Percentiles rank a stretch among this genome's conserved stretches.
phyloP scores from a whole-genome alignment of 1,284 basidiomycete species.

The Ceratobasidium theobromae region DNA sequence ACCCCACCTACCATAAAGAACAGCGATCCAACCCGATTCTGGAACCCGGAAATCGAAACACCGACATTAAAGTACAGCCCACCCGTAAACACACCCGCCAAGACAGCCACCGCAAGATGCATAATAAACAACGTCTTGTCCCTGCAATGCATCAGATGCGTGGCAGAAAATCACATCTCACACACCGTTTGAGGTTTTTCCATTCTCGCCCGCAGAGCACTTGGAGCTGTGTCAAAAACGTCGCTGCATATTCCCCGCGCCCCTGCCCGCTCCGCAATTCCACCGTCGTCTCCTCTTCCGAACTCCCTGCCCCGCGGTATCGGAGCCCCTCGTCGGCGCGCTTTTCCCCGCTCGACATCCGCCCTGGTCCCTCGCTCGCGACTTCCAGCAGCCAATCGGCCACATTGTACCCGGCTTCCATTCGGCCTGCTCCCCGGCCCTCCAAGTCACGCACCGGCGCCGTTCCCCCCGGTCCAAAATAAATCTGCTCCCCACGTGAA shows the following conservation, averaged over 20 bases:
- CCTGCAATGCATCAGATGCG: conserved; percentile 44
- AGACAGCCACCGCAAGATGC: conserved; percentile 65
- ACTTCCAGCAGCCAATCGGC: conserved; percentile 88
- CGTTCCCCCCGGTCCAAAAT: conserved; percentile 72
- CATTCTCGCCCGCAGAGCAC: conserved; percentile 78
- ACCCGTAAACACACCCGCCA: conserved; percentile 82
- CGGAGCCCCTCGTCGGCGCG: neutral
- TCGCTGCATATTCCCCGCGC: conserved; percentile 54
- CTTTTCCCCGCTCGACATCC: conserved; percentile 35
- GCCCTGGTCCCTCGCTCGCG: conserved; percentile 56
- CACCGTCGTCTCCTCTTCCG: conserved; percentile 2
- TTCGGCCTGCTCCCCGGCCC: conserved; percentile 49
- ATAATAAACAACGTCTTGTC: conserved; percentile 81
- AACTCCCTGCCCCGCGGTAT: conserved; percentile 13
- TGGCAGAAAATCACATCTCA: neutral
- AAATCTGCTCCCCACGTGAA: conserved; percentile 74
- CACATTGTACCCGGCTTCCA: conserved; percentile 72
- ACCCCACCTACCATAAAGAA: conserved; percentile 73
- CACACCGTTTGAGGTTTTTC: conserved; percentile 72
- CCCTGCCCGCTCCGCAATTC: neutral
- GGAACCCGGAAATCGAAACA: conserved; percentile 84
- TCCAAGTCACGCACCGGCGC: conserved; percentile 67
- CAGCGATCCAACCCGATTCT: conserved; percentile 83
- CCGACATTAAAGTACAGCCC: conserved; percentile 40
- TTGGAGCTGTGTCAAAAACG: conserved; percentile 84